Evolutionary conservation across 2,329 filamentous ascomycete species (phyloP).

Genomic region (Metarhizium album): DNA sequence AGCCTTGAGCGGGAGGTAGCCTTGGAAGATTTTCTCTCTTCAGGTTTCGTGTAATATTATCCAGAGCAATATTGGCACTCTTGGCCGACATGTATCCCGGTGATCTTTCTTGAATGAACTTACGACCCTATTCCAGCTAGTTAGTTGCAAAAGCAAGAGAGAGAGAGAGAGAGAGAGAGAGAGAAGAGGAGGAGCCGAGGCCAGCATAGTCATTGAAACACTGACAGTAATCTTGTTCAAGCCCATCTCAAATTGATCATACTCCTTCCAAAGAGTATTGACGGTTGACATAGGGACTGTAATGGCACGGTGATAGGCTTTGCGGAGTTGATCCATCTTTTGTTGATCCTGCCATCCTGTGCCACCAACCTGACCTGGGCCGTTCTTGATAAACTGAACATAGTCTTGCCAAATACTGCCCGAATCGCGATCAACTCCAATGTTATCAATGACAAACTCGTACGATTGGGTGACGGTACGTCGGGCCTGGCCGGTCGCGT

Average conservation of each 20-base stretch:
- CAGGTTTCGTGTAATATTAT: slow-evolving; percentile 72
- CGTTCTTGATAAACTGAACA: slow-evolving; percentile 81
- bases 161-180: too few species aligned
- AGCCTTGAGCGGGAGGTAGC: slow-evolving; percentile 74
- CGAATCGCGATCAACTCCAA: slow-evolving; percentile 85
- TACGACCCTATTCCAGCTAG: slow-evolving; percentile 57
- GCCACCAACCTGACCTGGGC: slow-evolving; percentile 76
- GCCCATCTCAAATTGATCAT: slow-evolving; percentile 90
- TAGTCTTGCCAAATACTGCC: slow-evolving; percentile 91
- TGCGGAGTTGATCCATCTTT: slow-evolving; percentile 90
- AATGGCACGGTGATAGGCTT: slow-evolving; percentile 85
- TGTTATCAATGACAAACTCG: slow-evolving; percentile 80
- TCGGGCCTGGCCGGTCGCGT: slow-evolving; percentile 65
- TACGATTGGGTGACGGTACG: slow-evolving; percentile 76
- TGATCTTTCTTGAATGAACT: slow-evolving; percentile 87
- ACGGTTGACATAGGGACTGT: slow-evolving; percentile 75
- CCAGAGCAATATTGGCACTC: slow-evolving; percentile 79
- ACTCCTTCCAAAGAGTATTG: slow-evolving; percentile 89
- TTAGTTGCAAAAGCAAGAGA: too few species aligned
- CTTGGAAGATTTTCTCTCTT: slow-evolving; percentile 68
- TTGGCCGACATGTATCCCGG: slow-evolving; percentile 94
- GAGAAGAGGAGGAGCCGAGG: too few species aligned
- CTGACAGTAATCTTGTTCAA: slow-evolving; percentile 87
- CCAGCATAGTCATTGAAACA: slow-evolving; percentile 17
- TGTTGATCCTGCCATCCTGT: slow-evolving; percentile 92